These are phyloP conservation scores for Tilletiaria anomala DNA, from an alignment of 1,284 basidiomycete genomes.

Conservation along the genomic window DNA sequence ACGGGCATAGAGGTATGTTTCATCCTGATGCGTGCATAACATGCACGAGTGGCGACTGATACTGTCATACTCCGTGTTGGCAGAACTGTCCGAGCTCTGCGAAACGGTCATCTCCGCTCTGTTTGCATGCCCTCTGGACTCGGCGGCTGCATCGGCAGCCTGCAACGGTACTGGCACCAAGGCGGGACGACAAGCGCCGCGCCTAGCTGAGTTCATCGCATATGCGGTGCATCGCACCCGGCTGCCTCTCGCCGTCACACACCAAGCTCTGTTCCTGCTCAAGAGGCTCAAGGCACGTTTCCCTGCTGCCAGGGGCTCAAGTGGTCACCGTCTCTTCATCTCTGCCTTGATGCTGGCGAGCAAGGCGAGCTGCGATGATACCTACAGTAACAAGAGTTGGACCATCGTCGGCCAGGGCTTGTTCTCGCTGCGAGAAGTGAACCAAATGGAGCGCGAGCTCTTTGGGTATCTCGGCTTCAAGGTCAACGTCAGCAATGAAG, in stretches of 20 bases:
- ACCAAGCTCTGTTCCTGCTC: constrained; percentile 33
- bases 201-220: constrained; percentile 38
- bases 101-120: constrained; percentile 30
- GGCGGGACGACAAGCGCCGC: constrained; percentile 4
- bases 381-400: constrained; percentile 40
- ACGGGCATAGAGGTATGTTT: constrained; percentile 20
- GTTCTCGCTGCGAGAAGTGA: constrained; percentile 36
- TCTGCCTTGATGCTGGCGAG: constrained; percentile 38
- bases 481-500: constrained; percentile 29
- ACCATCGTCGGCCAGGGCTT: constrained; percentile 38
- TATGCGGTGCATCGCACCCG: constrained; percentile 39
- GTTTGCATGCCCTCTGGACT: constrained; percentile 31
- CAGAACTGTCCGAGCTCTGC: constrained; percentile 25
- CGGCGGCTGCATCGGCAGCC: constrained; percentile 25
- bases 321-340: constrained; percentile 39
- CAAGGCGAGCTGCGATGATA: constrained; percentile 39
- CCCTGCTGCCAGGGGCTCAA: constrained; percentile 36
- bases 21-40: not conserved
- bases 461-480: constrained; percentile 37
- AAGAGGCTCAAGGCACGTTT: constrained; percentile 36
- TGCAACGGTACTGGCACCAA: not conserved
- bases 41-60: not conserved
- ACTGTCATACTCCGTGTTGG: not conserved
- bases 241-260: constrained; percentile 32
- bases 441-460: constrained; percentile 40